Percentiles rank a stretch among this genome's conserved stretches.
Conservation (phyloP, 768 basidiomycete genomes). For the Candolleomyces eurysporus region DNA sequence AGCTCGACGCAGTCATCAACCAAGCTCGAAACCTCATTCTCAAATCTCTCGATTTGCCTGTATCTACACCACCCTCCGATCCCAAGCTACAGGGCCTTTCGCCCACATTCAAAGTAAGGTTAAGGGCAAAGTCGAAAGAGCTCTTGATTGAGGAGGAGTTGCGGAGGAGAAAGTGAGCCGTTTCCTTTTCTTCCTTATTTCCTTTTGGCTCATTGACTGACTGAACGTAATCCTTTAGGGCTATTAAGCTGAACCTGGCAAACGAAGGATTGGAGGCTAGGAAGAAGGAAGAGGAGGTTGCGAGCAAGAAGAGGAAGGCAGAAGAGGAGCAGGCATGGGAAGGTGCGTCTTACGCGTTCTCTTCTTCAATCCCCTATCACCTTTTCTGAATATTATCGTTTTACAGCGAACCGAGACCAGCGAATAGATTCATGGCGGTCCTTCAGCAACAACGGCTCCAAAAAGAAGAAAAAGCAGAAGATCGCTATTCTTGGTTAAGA, state of each 20-base stretch:
- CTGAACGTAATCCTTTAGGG: constrained; percentile 40
- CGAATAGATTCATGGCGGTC: constrained; percentile 84
- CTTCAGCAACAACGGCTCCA: constrained; percentile 59
- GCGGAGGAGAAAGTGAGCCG: constrained; percentile 76
- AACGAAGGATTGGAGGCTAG: constrained; percentile 92
- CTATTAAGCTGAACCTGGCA: constrained; percentile 86
- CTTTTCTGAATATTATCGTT: not conserved
- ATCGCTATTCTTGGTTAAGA: constrained; percentile 60
- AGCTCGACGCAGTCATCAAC: constrained; percentile 75
- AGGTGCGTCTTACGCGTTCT: constrained; percentile 43
- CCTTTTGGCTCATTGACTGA: not conserved
- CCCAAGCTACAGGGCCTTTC: constrained; percentile 50
- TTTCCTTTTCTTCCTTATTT: no score
- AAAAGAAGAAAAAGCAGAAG: constrained; percentile 86
- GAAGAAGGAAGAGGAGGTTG: constrained; percentile 86
- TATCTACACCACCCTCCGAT: constrained; percentile 58
- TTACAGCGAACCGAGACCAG: constrained; percentile 67
- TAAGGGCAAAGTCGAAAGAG: constrained; percentile 76
- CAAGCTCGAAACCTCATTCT: constrained; percentile 72
- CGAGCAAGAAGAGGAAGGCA: constrained; percentile 76
- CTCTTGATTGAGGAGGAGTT: constrained; percentile 90
- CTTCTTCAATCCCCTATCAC: not conserved
- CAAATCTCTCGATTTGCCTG: constrained; percentile 59
- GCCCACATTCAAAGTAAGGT: constrained; percentile 65
- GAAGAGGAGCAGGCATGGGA: constrained; percentile 91